These are phyloP conservation scores for Torulaspora globosa DNA, from an alignment of 1,139 yeast species.

Conservation along the genomic window DNA sequence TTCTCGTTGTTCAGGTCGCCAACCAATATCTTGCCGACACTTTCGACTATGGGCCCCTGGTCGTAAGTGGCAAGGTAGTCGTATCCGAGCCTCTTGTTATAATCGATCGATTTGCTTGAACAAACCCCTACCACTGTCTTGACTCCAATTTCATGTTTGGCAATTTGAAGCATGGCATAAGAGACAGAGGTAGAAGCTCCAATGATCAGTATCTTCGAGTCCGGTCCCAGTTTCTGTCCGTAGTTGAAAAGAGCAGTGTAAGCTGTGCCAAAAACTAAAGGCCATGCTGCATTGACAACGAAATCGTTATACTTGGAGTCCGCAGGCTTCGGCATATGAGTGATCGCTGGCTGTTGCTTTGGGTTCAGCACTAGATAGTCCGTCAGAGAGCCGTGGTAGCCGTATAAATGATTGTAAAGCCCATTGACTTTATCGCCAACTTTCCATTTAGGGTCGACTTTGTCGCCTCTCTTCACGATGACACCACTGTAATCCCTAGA, in stretches of 20 bases:
- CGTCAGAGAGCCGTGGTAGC: slow-evolving; percentile 27
- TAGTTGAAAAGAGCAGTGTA: slow-evolving; percentile 19
- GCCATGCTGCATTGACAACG: slow-evolving; percentile 29
- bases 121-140: slow-evolving; percentile 43
- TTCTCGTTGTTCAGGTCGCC: slow-evolving; percentile 37
- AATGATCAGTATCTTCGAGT: slow-evolving; percentile 30
- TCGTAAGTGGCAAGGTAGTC: slow-evolving; percentile 51
- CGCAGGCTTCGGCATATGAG: slow-evolving; percentile 14
- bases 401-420: slow-evolving; percentile 18
- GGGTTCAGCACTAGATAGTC: slow-evolving; percentile 32
- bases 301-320: slow-evolving; percentile 19
- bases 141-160: slow-evolving; percentile 29
- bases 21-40: slow-evolving; percentile 37
- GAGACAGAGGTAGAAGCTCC: slow-evolving; percentile 37
- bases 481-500: slow-evolving; percentile 33
- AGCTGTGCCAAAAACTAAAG: slow-evolving; percentile 35
- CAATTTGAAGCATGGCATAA: slow-evolving; percentile 30
- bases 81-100: slow-evolving; percentile 50
- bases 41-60: slow-evolving; percentile 34
- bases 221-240: slow-evolving; percentile 21
- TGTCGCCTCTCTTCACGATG: slow-evolving; percentile 27
- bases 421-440: slow-evolving; percentile 33
- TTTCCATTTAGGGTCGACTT: slow-evolving; percentile 25
- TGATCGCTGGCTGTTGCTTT: slow-evolving; percentile 18
- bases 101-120: slow-evolving; percentile 41